These are phyloP conservation scores for Candida quercuum DNA, from an alignment of 805 yeast genomes.

Conservation along the genomic window DNA sequence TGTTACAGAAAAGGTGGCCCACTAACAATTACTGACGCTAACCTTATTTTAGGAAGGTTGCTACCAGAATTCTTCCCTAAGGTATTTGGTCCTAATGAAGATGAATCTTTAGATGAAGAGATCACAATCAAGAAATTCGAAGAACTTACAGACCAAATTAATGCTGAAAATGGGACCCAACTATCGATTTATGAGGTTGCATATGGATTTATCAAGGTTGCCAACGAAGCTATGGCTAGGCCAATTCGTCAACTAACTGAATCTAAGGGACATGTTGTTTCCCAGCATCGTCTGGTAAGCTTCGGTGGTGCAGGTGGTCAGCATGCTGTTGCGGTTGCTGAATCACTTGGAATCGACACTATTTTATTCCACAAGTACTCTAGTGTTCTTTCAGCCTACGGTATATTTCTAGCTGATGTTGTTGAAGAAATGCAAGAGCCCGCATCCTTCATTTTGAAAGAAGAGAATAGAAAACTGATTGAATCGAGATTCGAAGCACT, in stretches of 20 bases:
- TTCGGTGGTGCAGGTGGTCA: constrained; percentile 97
- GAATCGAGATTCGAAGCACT: constrained; percentile 42
- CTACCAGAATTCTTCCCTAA: constrained; percentile 73
- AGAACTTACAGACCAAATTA: constrained; percentile 51
- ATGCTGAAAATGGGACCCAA: constrained; percentile 32
- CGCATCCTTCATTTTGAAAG: constrained; percentile 40
- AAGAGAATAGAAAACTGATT: constrained; percentile 28
- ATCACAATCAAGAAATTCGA: constrained; percentile 45
- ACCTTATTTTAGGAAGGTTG: constrained; percentile 64
- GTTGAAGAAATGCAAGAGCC: constrained; percentile 80
- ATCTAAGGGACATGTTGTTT: constrained; percentile 67
- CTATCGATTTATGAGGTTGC: constrained; percentile 68
- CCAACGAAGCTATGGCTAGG: constrained; percentile 86
- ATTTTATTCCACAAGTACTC: constrained; percentile 78
- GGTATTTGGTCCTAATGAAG: constrained; percentile 77
- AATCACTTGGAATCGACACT: constrained; percentile 58
- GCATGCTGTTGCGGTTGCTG: constrained; percentile 76
- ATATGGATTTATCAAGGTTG: constrained; percentile 74
- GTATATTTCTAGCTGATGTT: constrained; percentile 82
- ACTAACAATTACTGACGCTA: constrained; percentile 81
- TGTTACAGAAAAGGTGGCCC: constrained; percentile 85
- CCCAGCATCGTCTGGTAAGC: constrained; percentile 68
- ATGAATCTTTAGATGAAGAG: constrained; percentile 60
- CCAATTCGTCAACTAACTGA: constrained; percentile 84
- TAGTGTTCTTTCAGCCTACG: constrained; percentile 81